Evolutionary conservation across 202 grass and related monocot genomes (phyloP), one percentile per base, ranked within the genome.

Genomic region (Zoysia matrella): DNA sequence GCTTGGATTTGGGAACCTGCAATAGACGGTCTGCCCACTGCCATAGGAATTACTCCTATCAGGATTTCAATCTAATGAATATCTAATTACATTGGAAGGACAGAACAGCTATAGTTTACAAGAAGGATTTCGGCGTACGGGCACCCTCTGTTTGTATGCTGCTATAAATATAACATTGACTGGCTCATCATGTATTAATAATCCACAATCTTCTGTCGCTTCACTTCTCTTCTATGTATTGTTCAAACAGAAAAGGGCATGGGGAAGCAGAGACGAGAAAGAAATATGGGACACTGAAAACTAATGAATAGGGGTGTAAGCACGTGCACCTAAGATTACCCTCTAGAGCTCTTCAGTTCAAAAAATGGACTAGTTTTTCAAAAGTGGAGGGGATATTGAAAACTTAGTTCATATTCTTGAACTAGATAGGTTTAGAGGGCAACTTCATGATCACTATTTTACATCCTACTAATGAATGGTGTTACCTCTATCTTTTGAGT

Each of bases 401-500:
- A 30, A 30, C 22, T 30, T 30, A 30, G 22, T 30, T 30, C 22
- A 30, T 30, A 30, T 30, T 30, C 22, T 30, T 30, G 22, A 30
- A 30, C 22, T 30, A 30, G 22, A 30, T 30, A 30, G 54, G 73
- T 81, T 74, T 78, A 82, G 22, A 30, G 22, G 22, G 22, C 22
- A 30, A 30, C 22, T 30, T 30, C 22, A 30, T 30, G 22, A 30
- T 30, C 22, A 30, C 22, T 30, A 30, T 30, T 30, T 30, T 30
- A 30, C 22, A 30, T 30, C 22, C 75, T 80, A 84, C 81, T 77
- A 88, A 86, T 82, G 60, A 79, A 86, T 87, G 82, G n/a, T 86
- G 76, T 91, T 84, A 91, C 81, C 83, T 91, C 72, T 88, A 88
- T 83, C 72, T 74, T 87, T 80, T 88, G 68, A 88, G 74, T 91